Percentiles rank a stretch among this genome's conserved stretches.
These are phyloP conservation scores for Ophiostoma novo-ulmi DNA, from an alignment of 2,329 filamentous ascomycete genomes.

Conservation along the genomic window DNA sequence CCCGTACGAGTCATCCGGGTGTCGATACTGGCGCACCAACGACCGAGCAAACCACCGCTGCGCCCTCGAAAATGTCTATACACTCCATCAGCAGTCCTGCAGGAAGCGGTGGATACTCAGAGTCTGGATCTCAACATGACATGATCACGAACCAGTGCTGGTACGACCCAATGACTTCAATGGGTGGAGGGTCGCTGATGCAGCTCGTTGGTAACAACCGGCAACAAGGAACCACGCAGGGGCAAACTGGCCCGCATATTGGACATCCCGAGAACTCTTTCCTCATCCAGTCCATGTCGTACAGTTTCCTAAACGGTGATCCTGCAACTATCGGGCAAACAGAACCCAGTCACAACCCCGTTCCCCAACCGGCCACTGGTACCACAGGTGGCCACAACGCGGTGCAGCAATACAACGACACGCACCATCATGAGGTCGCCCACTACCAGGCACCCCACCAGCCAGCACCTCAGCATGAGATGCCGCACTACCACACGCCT, in stretches of 20 bases:
- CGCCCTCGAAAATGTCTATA: slow-evolving; percentile 4
- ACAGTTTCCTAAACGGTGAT: not conserved
- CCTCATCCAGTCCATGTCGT: slow-evolving; percentile 10
- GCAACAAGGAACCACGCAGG: not conserved
- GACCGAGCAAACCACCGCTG: not conserved
- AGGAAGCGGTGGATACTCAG: not conserved
- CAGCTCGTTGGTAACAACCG: not conserved
- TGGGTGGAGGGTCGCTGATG: slow-evolving; percentile 8
- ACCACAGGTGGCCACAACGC: not conserved
- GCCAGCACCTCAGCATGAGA: not conserved
- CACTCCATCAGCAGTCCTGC: slow-evolving; percentile 6
- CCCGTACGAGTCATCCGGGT: not conserved
- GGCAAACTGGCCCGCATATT: not conserved
- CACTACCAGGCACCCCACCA: not conserved
- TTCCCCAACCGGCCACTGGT: not conserved
- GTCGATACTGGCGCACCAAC: not conserved
- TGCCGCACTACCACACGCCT: not conserved
- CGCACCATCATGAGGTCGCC: not conserved
- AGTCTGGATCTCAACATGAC: not conserved
- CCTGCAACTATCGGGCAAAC: not conserved
- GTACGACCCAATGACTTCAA: not conserved
- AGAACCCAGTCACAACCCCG: not conserved
- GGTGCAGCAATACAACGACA: not conserved
- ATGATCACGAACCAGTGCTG: not conserved
- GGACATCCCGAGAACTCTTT: not conserved